A percentile compares a stretch with the other conserved stretches of the same genome.
Conservation (phyloP, 2,329 filamentous ascomycete species). For the Aspergillus jensenii region DNA sequence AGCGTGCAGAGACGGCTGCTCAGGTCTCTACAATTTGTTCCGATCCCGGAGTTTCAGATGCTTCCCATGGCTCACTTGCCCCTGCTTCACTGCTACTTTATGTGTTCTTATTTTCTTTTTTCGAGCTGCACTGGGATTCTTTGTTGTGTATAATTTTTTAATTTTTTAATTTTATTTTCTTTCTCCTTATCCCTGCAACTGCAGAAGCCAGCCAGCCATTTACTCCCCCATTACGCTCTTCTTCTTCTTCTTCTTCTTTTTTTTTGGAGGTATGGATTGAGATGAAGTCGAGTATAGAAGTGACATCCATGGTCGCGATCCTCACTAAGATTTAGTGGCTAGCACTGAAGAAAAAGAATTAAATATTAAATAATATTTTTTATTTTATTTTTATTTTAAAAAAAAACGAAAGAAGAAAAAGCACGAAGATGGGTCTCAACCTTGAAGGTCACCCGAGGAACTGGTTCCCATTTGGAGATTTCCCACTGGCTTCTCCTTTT, state of each 20-base stretch:
- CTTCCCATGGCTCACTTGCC: constrained; percentile 12
- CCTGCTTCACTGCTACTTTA: constrained; percentile 7
- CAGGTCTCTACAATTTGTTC: constrained; percentile 10
- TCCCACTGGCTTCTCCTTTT: constrained; percentile 14
- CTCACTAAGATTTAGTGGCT: constrained; percentile 2
- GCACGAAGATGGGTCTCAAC: constrained; percentile 14
- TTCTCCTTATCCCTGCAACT: not conserved
- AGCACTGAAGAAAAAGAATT: not conserved
- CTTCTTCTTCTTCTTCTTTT: not conserved
- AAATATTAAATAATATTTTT: not conserved
- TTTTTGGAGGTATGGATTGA: not conserved
- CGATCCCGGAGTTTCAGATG: constrained; percentile 22
- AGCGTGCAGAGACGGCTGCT: not conserved
- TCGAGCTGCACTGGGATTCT: not conserved
- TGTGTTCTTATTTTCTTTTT: constrained; percentile 2
- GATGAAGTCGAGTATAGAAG: not conserved
- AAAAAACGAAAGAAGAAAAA: constrained; percentile 13
- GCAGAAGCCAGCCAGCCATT: not conserved
- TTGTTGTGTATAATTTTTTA: not conserved
- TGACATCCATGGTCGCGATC: constrained; percentile 1
- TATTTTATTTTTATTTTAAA: not conserved
- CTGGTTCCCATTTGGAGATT: constrained; percentile 32
- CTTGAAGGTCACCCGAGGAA: constrained; percentile 32
- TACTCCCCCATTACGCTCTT: not conserved
- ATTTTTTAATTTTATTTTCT: not conserved